These are phyloP conservation scores for Astrocystis sublimbata DNA, from an alignment of 495 filamentous ascomycete genomes.

Conservation along the genomic window DNA sequence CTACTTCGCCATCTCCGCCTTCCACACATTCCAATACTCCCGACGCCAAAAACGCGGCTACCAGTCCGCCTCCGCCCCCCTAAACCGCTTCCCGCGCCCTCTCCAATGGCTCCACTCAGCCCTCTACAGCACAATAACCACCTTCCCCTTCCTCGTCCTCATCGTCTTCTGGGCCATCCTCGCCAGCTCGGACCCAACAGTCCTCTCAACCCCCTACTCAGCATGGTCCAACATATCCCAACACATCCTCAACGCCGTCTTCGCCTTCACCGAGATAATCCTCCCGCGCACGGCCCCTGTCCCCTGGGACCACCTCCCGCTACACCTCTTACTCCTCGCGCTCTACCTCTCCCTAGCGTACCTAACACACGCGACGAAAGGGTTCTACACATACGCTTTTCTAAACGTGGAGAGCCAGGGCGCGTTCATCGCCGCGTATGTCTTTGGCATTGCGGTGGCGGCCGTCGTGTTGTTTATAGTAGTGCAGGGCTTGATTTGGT, in stretches of 20 bases:
- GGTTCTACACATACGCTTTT: constrained; percentile 76
- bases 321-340: constrained; percentile 62
- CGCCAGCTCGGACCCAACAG: constrained; percentile 45
- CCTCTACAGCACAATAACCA: constrained; percentile 65
- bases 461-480: constrained; percentile 65
- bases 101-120: constrained; percentile 66
- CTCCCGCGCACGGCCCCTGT: constrained; percentile 61
- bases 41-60: constrained; percentile 48
- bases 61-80: no score
- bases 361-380: constrained; percentile 64
- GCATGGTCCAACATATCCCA: constrained; percentile 75
- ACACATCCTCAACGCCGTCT: constrained; percentile 71
- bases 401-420: constrained; percentile 56
- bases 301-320: constrained; percentile 58
- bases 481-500: constrained; percentile 47
- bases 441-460: constrained; percentile 63
- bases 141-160: constrained; percentile 69
- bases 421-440: constrained; percentile 53
- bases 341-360: constrained; percentile 75
- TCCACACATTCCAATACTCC: constrained; percentile 69
- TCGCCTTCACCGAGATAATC: constrained; percentile 71
- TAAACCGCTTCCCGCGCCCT: constrained; percentile 60
- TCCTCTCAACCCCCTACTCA: constrained; percentile 52
- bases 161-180: constrained; percentile 64
- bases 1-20: constrained; percentile 64